These are phyloP conservation scores for Boechera stricta DNA, from an alignment of 345 rosid genomes.

Conservation along the genomic window DNA sequence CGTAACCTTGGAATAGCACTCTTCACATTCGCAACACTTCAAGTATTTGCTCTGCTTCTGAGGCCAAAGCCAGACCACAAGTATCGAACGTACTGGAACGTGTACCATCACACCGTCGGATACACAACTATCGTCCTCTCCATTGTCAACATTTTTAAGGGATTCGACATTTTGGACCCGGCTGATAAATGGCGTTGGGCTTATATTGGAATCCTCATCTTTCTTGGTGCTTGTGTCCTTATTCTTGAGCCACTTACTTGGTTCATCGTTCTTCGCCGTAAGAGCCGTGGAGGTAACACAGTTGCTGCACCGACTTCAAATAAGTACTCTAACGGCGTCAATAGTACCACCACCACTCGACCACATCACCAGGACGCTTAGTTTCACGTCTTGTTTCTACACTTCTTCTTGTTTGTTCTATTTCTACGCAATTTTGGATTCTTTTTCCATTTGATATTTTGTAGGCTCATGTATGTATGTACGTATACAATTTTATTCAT, in stretches of 20 bases:
- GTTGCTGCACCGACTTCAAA: constrained; percentile 36
- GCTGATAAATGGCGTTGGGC: constrained; percentile 62
- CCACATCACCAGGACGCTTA: constrained; percentile 45
- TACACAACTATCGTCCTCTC: constrained; percentile 64
- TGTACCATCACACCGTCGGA: constrained; percentile 81
- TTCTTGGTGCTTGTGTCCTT: constrained; percentile 54
- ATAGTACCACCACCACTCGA: constrained; percentile 48
- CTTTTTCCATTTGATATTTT: constrained; percentile 22
- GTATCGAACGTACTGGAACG: constrained; percentile 81
- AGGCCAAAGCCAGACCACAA: constrained; percentile 94
- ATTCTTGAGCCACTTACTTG: constrained; percentile 77
- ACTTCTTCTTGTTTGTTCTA: constrained; percentile 26
- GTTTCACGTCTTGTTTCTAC: constrained; percentile 20
- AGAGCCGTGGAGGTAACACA: constrained; percentile 46
- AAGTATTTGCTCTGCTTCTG: constrained; percentile 83
- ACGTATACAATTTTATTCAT: constrained; percentile 36
- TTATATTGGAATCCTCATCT: constrained; percentile 61
- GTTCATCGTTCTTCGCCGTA: constrained; percentile 67
- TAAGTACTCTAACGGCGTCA: constrained; percentile 47
- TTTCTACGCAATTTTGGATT: constrained; percentile 35
- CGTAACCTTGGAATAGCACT: constrained; percentile 75
- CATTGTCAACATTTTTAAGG: constrained; percentile 71
- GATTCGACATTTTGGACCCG: constrained; percentile 66
- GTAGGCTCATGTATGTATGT: constrained; percentile 32
- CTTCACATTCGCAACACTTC: constrained; percentile 77